Evolutionary conservation across 2,329 filamentous ascomycete species (phyloP).

Genomic region (Colletotrichum acutatum): DNA sequence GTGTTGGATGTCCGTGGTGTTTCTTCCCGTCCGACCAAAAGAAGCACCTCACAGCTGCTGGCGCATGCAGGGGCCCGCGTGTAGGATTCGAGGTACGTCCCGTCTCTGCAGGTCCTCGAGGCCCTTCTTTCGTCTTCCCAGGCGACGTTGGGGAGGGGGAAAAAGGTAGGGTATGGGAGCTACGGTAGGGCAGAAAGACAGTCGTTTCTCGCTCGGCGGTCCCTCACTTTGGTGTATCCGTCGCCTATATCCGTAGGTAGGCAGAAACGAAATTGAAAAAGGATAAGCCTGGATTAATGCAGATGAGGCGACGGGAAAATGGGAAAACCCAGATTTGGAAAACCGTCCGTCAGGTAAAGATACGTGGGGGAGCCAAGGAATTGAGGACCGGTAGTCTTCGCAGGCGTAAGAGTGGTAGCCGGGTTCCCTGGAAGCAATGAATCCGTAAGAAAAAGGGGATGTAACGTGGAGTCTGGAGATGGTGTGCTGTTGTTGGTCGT

Average conservation of each 20-base stretch:
- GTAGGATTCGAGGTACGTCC: conserved; percentile 13
- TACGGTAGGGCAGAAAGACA: not conserved
- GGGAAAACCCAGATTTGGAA: not conserved
- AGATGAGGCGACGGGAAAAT: conserved; percentile 1
- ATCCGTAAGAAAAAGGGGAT: conserved; percentile 27
- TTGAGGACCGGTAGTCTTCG: conserved; percentile 15
- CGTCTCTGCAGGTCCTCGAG: conserved; percentile 9
- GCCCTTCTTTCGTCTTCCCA: not conserved
- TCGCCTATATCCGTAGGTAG: not conserved
- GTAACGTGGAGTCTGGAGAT: conserved; percentile 34
- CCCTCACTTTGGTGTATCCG: not conserved
- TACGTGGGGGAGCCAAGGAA: conserved; percentile 5
- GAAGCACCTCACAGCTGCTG: not conserved
- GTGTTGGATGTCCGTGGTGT: not conserved
- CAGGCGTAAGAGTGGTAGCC: conserved; percentile 16
- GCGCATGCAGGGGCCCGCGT: conserved; percentile 10
- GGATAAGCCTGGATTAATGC: conserved; percentile 1
- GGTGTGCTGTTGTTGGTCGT: not conserved
- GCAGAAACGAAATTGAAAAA: not conserved
- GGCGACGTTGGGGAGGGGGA: not conserved
- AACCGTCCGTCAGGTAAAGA: not conserved
- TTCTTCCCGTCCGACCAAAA: not conserved
- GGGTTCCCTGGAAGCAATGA: conserved; percentile 20
- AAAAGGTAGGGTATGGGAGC: not conserved
- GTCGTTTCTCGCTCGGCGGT: not conserved